Percentiles rank a stretch among this genome's conserved stretches.
These are phyloP conservation scores for Fusarium oxysporum DNA, from an alignment of 2,329 filamentous ascomycete genomes.

Conservation along the genomic window DNA sequence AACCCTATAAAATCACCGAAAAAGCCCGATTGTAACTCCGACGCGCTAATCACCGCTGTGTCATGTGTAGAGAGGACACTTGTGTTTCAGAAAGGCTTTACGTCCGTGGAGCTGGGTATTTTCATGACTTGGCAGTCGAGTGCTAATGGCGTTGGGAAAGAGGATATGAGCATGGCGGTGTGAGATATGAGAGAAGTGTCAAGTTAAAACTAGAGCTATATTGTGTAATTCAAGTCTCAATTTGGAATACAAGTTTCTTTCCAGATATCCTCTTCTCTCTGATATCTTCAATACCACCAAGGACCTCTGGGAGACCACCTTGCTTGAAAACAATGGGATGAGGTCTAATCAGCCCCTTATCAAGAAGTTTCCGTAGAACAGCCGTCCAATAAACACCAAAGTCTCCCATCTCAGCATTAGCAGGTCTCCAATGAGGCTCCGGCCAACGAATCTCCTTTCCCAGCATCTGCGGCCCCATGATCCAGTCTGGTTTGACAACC, in stretches of 20 bases:
- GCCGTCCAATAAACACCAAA: neutral
- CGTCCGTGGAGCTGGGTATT: neutral
- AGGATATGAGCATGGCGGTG: no score
- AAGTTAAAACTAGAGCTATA: neutral
- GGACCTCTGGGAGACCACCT: fast-evolving
- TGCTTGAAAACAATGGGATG: fast-evolving
- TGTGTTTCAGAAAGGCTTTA: neutral
- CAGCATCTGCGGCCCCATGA: neutral
- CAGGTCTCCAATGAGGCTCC: neutral
- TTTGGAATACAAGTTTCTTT: neutral
- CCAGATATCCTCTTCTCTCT: neutral
- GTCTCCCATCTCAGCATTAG: neutral
- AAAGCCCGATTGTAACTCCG: neutral
- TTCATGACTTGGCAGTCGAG: neutral
- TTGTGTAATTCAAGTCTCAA: neutral
- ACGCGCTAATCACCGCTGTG: no score
- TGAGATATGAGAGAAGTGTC: neutral
- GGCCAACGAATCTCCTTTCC: neutral
- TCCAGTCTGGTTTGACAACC: neutral
- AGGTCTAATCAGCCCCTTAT: neutral
- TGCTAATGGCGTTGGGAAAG: no score
- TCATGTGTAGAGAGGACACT: fast-evolving
- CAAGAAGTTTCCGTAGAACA: neutral
- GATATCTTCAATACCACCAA: neutral
- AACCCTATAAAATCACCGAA: neutral